Base-by-base conservation (phyloP, 768 basidiomycete genomes). In the Suillus weaverae region DNA sequence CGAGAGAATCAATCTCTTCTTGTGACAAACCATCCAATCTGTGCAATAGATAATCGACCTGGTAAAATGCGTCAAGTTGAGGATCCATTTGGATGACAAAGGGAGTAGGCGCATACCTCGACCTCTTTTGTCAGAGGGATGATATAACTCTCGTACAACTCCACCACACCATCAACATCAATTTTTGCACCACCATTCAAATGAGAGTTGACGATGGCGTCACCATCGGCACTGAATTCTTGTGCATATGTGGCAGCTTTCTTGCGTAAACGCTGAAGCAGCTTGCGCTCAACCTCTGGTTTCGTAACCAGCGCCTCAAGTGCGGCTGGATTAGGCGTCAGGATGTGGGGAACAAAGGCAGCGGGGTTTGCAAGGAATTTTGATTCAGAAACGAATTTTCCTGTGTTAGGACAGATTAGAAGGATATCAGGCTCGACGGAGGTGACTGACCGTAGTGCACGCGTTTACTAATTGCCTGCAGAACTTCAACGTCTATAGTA, bases 91-190 rank as follows among this genome's bases (percentile, higher is more conserved):
- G 38, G 4, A 22, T 9, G n/a, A 5, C 18, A 53, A 50, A 33
- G 64, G 10, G 32, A 63, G 30, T 30, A 16, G 70, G 79, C 2
- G 63, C 83, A 55, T 73, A 97, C 97, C 93, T 99, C 97, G 64
- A 99, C 94, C 73, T 97, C 95, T 77, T 97, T 98, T 1, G 97
- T 99, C 68, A 99, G 76, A 10, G 97, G 97, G 64, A 99, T 99
- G 68, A 99, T 95, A 71, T 90, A 95, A 72, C 90, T 92, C 73
- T 95, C 89, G 73, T 99, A 99, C 67, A 99, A 77, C 73, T 94
- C 89, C 30, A 97, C 91, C 18, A 99, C 94, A 48, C 91, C 89
- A 68, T 95, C 94, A 0, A 95, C 90, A 65, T 97, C 95, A 66
- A 99, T 92, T 81, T 95, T 96, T 64, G 77, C 74, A 62, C 78